These are phyloP conservation scores for Chaetoscypha palmicola DNA, from an alignment of 2,329 filamentous ascomycete genomes.

Conservation along the genomic window DNA sequence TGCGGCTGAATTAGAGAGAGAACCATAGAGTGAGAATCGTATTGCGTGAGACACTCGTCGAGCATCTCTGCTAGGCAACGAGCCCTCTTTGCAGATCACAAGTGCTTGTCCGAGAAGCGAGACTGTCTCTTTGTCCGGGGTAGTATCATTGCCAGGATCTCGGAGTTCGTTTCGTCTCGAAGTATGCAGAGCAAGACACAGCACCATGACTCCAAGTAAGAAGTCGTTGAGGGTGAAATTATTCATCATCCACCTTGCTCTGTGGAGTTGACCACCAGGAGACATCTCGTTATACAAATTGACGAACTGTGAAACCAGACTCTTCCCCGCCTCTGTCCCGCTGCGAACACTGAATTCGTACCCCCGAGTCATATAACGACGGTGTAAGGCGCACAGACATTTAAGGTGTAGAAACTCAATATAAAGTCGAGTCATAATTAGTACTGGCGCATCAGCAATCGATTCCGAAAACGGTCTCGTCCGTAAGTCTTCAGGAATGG, in stretches of 20 bases:
- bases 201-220: slow-evolving; percentile 23
- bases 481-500: slow-evolving; percentile 16
- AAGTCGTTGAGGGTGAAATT: slow-evolving; percentile 28
- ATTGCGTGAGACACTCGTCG: no score
- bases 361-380: neutral
- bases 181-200: slow-evolving; percentile 23
- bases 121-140: no score
- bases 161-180: no score
- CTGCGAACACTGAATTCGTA: slow-evolving; percentile 15
- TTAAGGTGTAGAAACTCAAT: slow-evolving; percentile 26
- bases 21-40: no score
- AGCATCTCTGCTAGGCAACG: no score
- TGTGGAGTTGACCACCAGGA: slow-evolving; percentile 22
- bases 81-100: no score
- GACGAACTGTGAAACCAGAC: slow-evolving; percentile 21
- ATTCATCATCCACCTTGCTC: slow-evolving; percentile 23
- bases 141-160: no score
- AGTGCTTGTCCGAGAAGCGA: no score
- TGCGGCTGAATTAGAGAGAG: no score
- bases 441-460: slow-evolving; percentile 18
- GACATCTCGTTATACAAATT: slow-evolving; percentile 25
- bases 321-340: slow-evolving; percentile 19
- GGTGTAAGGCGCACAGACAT: slow-evolving; percentile 27
- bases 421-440: slow-evolving; percentile 23
- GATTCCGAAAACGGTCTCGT: slow-evolving; percentile 21